These are phyloP conservation scores for Anthracocystis walkeri DNA, from an alignment of 1,284 basidiomycete species.

Conservation along the genomic window DNA sequence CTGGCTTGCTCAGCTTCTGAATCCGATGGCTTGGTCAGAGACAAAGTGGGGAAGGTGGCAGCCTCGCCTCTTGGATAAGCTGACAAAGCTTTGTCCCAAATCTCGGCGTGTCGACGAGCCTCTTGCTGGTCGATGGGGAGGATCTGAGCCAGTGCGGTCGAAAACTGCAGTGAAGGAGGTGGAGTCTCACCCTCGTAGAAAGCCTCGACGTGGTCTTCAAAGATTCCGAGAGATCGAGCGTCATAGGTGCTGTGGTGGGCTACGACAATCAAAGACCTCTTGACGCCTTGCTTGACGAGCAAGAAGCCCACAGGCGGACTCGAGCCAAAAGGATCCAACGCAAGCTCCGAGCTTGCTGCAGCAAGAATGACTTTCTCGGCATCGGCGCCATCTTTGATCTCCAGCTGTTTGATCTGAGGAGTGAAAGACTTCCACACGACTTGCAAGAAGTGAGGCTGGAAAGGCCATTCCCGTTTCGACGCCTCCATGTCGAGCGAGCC, in stretches of 20 bases:
- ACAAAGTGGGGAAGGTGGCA: conserved; percentile 40
- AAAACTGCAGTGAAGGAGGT: conserved; percentile 35
- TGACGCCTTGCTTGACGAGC: conserved; percentile 26
- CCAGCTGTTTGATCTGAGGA: conserved; percentile 15
- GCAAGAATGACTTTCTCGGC: conserved; percentile 19
- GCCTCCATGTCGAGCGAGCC: conserved; percentile 24
- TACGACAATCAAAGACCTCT: conserved; percentile 32
- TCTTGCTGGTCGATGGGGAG: conserved; percentile 45
- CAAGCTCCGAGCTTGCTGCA: conserved; percentile 7
- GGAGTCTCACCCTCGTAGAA: conserved; percentile 21
- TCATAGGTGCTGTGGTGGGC: conserved; percentile 65
- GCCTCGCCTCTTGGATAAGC: conserved; percentile 36
- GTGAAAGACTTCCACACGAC: conserved; percentile 37
- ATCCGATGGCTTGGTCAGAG: conserved; percentile 6
- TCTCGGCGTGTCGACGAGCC: conserved; percentile 11
- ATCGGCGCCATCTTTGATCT: conserved; percentile 13
- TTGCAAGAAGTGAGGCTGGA: conserved; percentile 49
- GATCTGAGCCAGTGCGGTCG: conserved; percentile 49
- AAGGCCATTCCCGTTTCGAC: conserved; percentile 23
- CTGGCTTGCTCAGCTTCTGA: conserved; percentile 9
- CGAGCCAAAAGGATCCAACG: conserved; percentile 27
- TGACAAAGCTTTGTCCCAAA: conserved; percentile 44
- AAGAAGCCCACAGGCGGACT: conserved; percentile 40
- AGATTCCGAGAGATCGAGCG: conserved; percentile 52
- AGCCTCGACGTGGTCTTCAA: conserved; percentile 50